Base-by-base conservation (phyloP, 2,329 filamentous ascomycete genomes). In the Fusarium pseudograminearum region DNA sequence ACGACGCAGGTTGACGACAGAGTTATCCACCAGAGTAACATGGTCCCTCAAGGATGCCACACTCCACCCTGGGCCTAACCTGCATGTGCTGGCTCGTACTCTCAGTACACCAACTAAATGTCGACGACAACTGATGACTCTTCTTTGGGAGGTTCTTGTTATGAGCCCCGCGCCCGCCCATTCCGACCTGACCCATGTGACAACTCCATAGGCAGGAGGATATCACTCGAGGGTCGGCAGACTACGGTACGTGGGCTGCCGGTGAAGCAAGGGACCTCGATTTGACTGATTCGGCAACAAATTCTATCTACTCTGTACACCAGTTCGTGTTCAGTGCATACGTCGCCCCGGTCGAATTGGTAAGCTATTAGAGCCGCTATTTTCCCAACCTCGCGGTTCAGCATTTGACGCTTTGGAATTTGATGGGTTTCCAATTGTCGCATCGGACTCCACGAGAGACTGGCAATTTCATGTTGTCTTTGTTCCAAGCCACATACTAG, bases 1-100 rank as follows among this genome's bases (percentile, higher is more conserved):
- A 75, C 73, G 62, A 56, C 63, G 73, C 73, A 73, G 65, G 71
- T 66, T 75, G 73, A 74, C 69, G 71, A 71, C 69, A 74, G 67
- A 73, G 55, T 57, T 67, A 60, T 60, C 57, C 65, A 66, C 61
- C 68, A 61, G 51, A 44, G 59, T 58, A 63, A 65, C 72, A 52
- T 72, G 55, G 58, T 46, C 44, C 48, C 51, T 50, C 50, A 67
- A 65, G 68, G 66, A 55, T 64, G 57, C 57, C 61, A 61, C 48
- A 61, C 62, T 50, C 38, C 61, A 65, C 61, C 64, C 62, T 67
- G 41, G 50, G 33, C 52, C 50, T 57, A 59, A 54, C 51, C 62
- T 31, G 52, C 48, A 59, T 46, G 31, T 47, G 45, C 57, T 61
- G 55, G 56, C 65, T 61, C 50, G 48, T 40, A 41, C 48, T 41